Conservation (phyloP, 2,329 filamentous ascomycete genomes). For the Epichloe sibirici region DNA sequence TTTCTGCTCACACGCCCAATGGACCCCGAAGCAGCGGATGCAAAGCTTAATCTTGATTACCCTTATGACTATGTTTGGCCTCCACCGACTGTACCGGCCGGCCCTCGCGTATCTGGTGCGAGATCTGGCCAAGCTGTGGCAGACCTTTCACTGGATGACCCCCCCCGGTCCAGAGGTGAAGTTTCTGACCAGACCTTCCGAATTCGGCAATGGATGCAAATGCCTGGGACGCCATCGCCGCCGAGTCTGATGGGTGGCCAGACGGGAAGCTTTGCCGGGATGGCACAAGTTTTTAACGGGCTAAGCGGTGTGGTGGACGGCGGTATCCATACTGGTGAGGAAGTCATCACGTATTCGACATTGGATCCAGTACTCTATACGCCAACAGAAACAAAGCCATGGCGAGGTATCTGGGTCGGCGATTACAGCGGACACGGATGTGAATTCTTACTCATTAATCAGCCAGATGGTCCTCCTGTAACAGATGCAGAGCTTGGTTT, state of each 20-base stretch:
- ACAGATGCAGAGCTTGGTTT: slow-evolving; percentile 30
- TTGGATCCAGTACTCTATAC: slow-evolving; percentile 66
- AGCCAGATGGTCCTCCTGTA: slow-evolving; percentile 41
- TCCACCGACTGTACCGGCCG: slow-evolving; percentile 54
- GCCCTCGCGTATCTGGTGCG: slow-evolving; percentile 34
- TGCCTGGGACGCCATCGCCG: slow-evolving; percentile 26
- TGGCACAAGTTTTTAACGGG: slow-evolving; percentile 9
- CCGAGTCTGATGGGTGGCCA: slow-evolving; percentile 18
- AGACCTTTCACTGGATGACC: slow-evolving; percentile 16
- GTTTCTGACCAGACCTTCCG: slow-evolving; percentile 61
- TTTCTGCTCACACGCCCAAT: slow-evolving; percentile 52
- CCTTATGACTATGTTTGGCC: slow-evolving; percentile 59
- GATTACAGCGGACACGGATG: slow-evolving; percentile 82
- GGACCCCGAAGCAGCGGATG: slow-evolving; percentile 21
- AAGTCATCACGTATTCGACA: slow-evolving; percentile 54
- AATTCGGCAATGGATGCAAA: slow-evolving; percentile 65
- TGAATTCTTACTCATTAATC: slow-evolving; percentile 75
- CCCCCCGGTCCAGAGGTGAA: slow-evolving; percentile 40
- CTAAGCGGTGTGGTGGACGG: background rate
- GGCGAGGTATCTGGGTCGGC: slow-evolving; percentile 82
- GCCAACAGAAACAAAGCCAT: slow-evolving; percentile 68
- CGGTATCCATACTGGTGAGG: slow-evolving; percentile 40
- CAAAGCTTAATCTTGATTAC: slow-evolving; percentile 19
- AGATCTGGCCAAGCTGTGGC: slow-evolving; percentile 14
- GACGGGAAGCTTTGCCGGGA: slow-evolving; percentile 12